Evolutionary conservation across 495 filamentous ascomycete genomes (phyloP), one percentile per base, ranked within the genome.

Genomic region (Pseudoneurospora amorphoporcata): DNA sequence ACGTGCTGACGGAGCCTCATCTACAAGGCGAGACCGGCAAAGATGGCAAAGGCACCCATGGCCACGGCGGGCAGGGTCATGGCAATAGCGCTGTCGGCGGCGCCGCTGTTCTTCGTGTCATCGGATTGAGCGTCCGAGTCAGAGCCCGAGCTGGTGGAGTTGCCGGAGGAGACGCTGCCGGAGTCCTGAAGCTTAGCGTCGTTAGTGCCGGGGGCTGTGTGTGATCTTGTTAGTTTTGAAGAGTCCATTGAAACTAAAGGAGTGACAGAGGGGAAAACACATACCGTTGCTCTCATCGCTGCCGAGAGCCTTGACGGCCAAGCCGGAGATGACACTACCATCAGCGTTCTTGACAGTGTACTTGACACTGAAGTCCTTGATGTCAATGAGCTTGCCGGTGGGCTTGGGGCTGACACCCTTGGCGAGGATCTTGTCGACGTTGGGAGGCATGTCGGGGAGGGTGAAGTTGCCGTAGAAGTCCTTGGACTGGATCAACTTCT

Each of bases 401-500:
- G 83, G 81, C 72, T 77, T 76, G 68, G 81, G 80, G 39, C 69
- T 79, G 68, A 88, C 83, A 45, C 86, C 87, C 17, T 87, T 85
- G 47, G 89, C 81, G 75, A 92, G 90, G 70, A 87, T 82, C 32
- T 79, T 75, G 75, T 81, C 76, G 41, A 81, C 82, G 69, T 78
- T 80, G 6, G 84, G 81, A 39, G 86, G 85, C 29, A 79, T 73
- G 19, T 71, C 79, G 37, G 94, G 94, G 72, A 97, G 82, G 70
- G 88, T 90, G 85, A 95, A 97, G 82, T 90, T 89, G 82, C 82
- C 90, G 81, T 84, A 85, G 87, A 97, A 96, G 73, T 82, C 81
- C 32, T 81, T 74, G 70, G 81, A 80, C 71, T 81, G 85, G 83
- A 96, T 94, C 37, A 96, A 82, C 68, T 81, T 82, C 68, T 85